Base-by-base conservation (phyloP, 257 asterid genomes). In the Salvia splendens region DNA sequence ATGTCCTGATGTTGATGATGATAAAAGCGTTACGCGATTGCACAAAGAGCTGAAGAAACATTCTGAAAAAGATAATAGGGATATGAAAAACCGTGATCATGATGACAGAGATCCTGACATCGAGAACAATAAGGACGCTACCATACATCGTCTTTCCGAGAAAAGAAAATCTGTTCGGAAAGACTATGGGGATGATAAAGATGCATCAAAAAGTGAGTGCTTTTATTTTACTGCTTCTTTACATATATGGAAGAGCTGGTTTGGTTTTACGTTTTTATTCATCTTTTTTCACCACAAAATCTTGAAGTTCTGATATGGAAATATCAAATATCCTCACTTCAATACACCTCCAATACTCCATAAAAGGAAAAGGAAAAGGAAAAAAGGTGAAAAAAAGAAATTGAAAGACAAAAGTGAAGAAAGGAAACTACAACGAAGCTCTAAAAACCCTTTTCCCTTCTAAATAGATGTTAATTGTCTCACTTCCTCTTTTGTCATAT, bases 31-130 rank as follows among this genome's bases (percentile, higher is more conserved):
- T 75, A 58, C 75, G 67, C 86, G 82, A 73, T 62, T 87, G 79
- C 95, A 85, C 74, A 91, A 85, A 72, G 99, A 91, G 74, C 88
- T 82, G 59, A 94, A 89, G 82, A 84, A 81, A 82, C 92, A 87
- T 68, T 70, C 71, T 49, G 97, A 87, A 36, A 86, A 75, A 76
- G 98, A 92, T 61, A 85, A 50, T 68, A 80, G 79, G 81, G 97
- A 88, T 30, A 75, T 76, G 86, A 85, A 84, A 80, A 80, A 62
- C 54, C 88, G 86, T 70, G 95, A 85, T 78, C 89, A 54, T 75
- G 95, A 88, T 68, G 89, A 82, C 48, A 81, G 84, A 75, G 95
- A 88, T 69, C 89, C 79, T 46, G 95, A 79, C 41, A 77, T 65
- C 61, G 97, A 83, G 70, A 88, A 81, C 71, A 84, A 81, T 75